Base-by-base conservation (phyloP, 2,329 filamentous ascomycete genomes). In the Ceratocystis smalleyi region DNA sequence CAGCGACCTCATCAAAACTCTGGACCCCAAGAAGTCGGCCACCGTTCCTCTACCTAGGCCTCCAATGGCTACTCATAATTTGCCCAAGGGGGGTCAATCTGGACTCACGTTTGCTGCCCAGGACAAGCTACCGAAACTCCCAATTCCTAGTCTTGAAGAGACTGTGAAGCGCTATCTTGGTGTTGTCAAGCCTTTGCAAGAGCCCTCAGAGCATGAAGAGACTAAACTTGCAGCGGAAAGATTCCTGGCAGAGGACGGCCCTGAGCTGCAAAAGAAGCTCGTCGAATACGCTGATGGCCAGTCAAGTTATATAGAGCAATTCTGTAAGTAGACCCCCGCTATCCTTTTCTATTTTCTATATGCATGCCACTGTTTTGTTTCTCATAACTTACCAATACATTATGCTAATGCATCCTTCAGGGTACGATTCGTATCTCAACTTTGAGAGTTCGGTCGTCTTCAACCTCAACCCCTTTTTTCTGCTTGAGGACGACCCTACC, bases 391-490 rank as follows among this genome's bases (percentile, higher is more conserved):
- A 5, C 17, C 27, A 15, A 47, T n/a, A 17, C 10, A 62, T 65
- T 49, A 62, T 51, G 30, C 63, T 64, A 60, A 64, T 12, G 10
- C 22, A 57, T 4, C 12, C n/a, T 19, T 19, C 43, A 96, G 91
- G 91, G 94, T 97, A 97, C 73, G 94, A 99, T 74, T 97, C 94
- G 35, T 99, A 97, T 72, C 80, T 99, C 68, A 97, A 97, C 76
- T 99, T 87, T 72, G 94, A 97, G 73, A 97, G 96, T 71, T 91
- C 94, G 0, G 94, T 99, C 49, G 94, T 99, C 49, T 81, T 99
- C 69, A 97, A 99, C 75, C 77, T 99, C 68, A 99, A 99, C 71
- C 94, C 94, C 0, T 99, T 99, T 77, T 99, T 99, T 77, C 79
- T 99, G 65, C 80, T 99, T 62, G 94, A 96, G 75, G 94, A 99